Conservation (phyloP, 225 moss, liverwort and hornwort species). For the Pseudoscleropodium purum region DNA sequence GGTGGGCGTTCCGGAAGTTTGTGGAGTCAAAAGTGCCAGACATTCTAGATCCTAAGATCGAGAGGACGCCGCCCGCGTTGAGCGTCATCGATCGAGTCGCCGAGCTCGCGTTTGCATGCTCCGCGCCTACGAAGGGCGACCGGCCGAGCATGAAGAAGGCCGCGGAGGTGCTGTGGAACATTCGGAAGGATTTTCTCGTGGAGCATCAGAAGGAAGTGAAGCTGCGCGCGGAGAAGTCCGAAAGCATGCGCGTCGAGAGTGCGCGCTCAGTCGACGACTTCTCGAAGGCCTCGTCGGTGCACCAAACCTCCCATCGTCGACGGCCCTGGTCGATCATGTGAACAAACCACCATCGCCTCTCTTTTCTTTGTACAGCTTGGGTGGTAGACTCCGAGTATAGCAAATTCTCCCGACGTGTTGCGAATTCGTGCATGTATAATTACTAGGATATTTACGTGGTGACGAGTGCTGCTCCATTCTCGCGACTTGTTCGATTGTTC, state of each 20-base stretch:
- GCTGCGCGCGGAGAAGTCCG: background rate
- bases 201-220: constrained; percentile 21
- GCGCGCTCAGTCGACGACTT: background rate
- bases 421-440: constrained; percentile 11
- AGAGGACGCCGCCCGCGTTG: constrained; percentile 22
- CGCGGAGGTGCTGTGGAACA: constrained; percentile 40
- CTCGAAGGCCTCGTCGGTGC: background rate
- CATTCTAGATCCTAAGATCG: constrained; percentile 36
- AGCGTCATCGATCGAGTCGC: constrained; percentile 20
- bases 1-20: constrained; percentile 56
- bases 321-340: constrained; percentile 17
- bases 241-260: constrained; percentile 2
- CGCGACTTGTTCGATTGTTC: background rate
- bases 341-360: background rate
- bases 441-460: background rate
- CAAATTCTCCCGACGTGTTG: background rate
- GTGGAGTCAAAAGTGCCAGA: constrained; percentile 37
- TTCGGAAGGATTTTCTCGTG: constrained; percentile 44
- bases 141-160: constrained; percentile 60
- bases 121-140: constrained; percentile 43
- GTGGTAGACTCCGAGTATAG: background rate
- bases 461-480: constrained; percentile 3
- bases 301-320: constrained; percentile 21
- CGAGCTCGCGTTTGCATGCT: constrained; percentile 59
- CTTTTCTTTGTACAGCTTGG: constrained; percentile 11